Evolutionary conservation across 2,329 filamentous ascomycete genomes (phyloP).

Genomic region (Colletotrichum navitas): DNA sequence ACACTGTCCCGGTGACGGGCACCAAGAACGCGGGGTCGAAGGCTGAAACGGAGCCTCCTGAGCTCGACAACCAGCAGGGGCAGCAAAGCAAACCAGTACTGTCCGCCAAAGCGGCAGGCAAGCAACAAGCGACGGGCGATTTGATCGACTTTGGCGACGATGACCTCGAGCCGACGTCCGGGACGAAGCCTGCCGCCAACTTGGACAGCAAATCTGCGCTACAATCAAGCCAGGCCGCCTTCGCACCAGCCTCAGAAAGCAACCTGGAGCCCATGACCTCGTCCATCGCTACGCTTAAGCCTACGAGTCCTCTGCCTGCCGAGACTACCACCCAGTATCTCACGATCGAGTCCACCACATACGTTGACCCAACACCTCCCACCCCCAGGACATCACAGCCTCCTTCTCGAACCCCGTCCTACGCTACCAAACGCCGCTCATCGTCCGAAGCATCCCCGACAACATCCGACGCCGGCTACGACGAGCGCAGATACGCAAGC

Average conservation of each 20-base stretch:
- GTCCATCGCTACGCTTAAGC: conserved; percentile 64
- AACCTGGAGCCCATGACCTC: conserved; percentile 56
- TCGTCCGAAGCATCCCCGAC: conserved; percentile 64
- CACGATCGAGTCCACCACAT: conserved; percentile 61
- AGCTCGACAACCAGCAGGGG: conserved; percentile 11
- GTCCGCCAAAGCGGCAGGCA: conserved; percentile 34
- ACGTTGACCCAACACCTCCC: conserved; percentile 70
- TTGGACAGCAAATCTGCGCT: not conserved
- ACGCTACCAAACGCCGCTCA: conserved; percentile 63
- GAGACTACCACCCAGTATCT: conserved; percentile 58
- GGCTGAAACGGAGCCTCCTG: conserved; percentile 34
- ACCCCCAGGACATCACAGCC: conserved; percentile 68
- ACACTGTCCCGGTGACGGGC: conserved; percentile 42
- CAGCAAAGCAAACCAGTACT: conserved; percentile 13
- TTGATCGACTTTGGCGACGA: conserved; percentile 42
- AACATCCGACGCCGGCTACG: conserved; percentile 66
- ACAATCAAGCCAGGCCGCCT: conserved; percentile 22
- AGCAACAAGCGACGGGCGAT: conserved; percentile 36
- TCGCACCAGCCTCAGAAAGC: not conserved
- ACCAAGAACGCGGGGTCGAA: conserved; percentile 41
- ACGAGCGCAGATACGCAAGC: conserved; percentile 68
- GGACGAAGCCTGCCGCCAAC: not conserved
- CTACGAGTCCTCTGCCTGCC: conserved; percentile 55
- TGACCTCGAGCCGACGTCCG: not conserved
- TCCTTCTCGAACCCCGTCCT: conserved; percentile 70